phyloP scores from a whole-genome alignment of 768 basidiomycete genomes.

The Tylopilus felleus region DNA sequence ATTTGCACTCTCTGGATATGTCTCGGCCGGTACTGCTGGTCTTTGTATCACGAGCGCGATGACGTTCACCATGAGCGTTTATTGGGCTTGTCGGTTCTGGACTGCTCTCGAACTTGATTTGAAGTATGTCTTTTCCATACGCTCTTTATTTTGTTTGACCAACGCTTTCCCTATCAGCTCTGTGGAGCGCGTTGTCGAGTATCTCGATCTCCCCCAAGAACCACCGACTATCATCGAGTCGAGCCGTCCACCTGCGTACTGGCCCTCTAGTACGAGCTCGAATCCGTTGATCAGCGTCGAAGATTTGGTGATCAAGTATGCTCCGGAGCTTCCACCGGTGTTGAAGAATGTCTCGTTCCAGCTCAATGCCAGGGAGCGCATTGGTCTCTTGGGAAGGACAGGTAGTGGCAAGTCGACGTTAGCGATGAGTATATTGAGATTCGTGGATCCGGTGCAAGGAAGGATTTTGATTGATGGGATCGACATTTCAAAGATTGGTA shows the following conservation, averaged over 20 bases:
- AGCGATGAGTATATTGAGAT: constrained; percentile 82
- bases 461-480: constrained; percentile 83
- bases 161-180: constrained; percentile 44
- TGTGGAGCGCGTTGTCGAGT: constrained; percentile 89
- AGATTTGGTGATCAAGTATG: constrained; percentile 77
- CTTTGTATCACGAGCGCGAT: constrained; percentile 75
- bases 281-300: constrained; percentile 64
- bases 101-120: constrained; percentile 68
- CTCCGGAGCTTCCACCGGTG: constrained; percentile 79
- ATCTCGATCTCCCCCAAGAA: constrained; percentile 86
- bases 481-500: constrained; percentile 80
- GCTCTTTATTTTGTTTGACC: constrained; percentile 2
- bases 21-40: constrained; percentile 61
- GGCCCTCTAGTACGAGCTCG: constrained; percentile 73
- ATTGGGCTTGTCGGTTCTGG: constrained; percentile 50
- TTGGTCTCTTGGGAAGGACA: constrained; percentile 80
- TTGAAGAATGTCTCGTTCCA: constrained; percentile 73
- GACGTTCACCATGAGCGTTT: constrained; percentile 51
- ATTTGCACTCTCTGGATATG: constrained; percentile 64
- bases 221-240: constrained; percentile 73
- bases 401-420: constrained; percentile 82
- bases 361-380: constrained; percentile 65
- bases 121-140: constrained; percentile 47
- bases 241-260: constrained; percentile 82
- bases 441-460: constrained; percentile 76